Evolutionary conservation across 2,329 filamentous ascomycete genomes (phyloP).

Genomic region (Ascochyta fabae): DNA sequence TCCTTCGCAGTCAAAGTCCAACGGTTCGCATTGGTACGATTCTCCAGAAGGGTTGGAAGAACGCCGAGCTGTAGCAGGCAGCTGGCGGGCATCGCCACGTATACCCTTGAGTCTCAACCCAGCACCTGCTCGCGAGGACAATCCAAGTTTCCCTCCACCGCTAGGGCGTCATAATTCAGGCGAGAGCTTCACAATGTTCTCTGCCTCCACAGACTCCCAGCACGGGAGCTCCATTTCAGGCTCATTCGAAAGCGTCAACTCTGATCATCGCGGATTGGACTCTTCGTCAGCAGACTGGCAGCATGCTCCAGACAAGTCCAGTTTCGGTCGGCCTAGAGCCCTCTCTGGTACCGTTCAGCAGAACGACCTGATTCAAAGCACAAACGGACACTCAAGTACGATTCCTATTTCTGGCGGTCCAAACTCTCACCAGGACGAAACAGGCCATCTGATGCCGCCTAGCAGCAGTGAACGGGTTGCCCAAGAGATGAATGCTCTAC

Average conservation of each 20-base stretch:
- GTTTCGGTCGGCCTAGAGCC: conserved; percentile 38
- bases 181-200: conserved; percentile 70
- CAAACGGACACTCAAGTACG: conserved; percentile 38
- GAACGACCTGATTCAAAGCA: conserved; percentile 26
- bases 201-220: conserved; percentile 65
- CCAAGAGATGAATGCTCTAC: conserved; percentile 48
- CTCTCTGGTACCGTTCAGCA: conserved; percentile 12
- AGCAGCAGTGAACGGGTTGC: conserved; percentile 42
- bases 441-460: conserved; percentile 23
- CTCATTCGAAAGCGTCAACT: conserved; percentile 54
- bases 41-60: conserved; percentile 46
- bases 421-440: conserved; percentile 21
- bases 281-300: conserved; percentile 40
- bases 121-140: conserved; percentile 47
- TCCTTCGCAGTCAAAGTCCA: conserved; percentile 29
- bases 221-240: conserved; percentile 59
- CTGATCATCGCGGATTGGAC: conserved; percentile 30
- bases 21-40: conserved; percentile 43
- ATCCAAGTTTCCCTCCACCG: conserved; percentile 41
- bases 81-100: conserved; percentile 59
- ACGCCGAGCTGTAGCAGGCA: conserved; percentile 46
- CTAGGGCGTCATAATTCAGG: conserved; percentile 62
- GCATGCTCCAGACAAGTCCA: conserved; percentile 33
- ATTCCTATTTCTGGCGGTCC: conserved; percentile 26
- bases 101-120: conserved; percentile 58